Conservation (phyloP, 345 rosid species). For the Sisymbrium irio region DNA sequence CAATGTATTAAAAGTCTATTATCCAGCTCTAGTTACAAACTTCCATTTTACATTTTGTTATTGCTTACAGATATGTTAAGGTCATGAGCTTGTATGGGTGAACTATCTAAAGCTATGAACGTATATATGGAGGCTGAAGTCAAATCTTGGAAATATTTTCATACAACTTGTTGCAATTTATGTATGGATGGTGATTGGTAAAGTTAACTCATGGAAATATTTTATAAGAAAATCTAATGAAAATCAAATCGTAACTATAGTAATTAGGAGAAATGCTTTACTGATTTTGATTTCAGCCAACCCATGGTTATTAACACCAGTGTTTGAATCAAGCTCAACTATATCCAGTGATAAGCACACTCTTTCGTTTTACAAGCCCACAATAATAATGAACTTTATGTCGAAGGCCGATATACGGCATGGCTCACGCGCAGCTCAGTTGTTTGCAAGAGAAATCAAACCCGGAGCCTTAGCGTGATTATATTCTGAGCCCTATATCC, state of each 20-base stretch:
- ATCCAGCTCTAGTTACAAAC: not conserved
- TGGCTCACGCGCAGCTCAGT: not conserved
- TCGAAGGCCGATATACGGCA: not conserved
- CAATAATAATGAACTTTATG: not conserved
- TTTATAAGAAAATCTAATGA: not conserved
- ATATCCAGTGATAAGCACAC: not conserved
- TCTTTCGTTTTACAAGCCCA: not conserved
- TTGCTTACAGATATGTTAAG: not conserved
- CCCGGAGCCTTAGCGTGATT: not conserved
- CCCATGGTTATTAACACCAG: not conserved
- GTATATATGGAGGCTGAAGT: not conserved
- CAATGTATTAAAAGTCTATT: slow-evolving; percentile 12
- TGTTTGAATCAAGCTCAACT: not conserved
- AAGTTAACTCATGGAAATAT: not conserved
- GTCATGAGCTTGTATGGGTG: not conserved
- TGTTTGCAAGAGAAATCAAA: not conserved
- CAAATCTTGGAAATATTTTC: not conserved
- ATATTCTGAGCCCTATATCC: not conserved
- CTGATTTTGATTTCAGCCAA: not conserved
- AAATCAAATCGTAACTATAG: not conserved
- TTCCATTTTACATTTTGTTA: not conserved
- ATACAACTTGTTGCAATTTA: not conserved
- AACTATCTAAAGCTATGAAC: not conserved
- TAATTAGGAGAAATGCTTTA: not conserved
- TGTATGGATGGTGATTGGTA: not conserved